Evolutionary conservation across 129 eudicot species (phyloP), one percentile per base, ranked within the genome.

Genomic region (Flaveria trinervia): DNA sequence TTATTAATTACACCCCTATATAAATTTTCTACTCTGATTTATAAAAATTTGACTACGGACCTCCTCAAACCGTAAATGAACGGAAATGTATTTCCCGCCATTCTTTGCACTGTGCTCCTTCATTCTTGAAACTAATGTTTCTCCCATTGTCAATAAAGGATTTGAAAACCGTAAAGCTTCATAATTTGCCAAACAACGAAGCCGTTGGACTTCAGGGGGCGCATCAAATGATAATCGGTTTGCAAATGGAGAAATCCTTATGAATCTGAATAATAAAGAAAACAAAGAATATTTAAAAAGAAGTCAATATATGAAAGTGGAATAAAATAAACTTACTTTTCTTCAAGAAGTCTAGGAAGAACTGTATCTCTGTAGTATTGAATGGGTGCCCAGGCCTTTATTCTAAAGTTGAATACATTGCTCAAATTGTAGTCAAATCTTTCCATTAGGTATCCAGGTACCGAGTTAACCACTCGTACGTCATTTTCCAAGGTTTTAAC

Each of bases 41-140:
- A 67, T 30, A 15, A 18, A 36, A 6, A 43, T 73, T 39, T 51
- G 64, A 80, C 23, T 41, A 85, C 89, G 33, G 39, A 94, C 98
- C 98, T 91, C 97, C 87, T 94, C 98, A 78, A 89, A 94, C 55
- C 98, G 96, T 79, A 94, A 90, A 85, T 94, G 98, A 76, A 94
- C 98, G 65, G 98, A 94, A 23, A 94, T 84, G 75, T 91, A 94
- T 65, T 94, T 91, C 18, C 97, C 97, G 64, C 92, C 86, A 73
- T 80, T 67, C 43, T 65, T 80, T 68, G 81, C 84, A 80, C 98
- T 94, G 12, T 81, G 87, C 72, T 87, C 89, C 80, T 87, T 94
- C 98, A 94, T 94, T 70, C 93, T 94, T 83, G 93, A 80, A 64
- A 91, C 97, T 72, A 94, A 83, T 17, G 92, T 83, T 84, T 91